Evolutionary conservation across 768 basidiomycete genomes (phyloP).

Genomic region (Rhodocollybia butyracea): DNA sequence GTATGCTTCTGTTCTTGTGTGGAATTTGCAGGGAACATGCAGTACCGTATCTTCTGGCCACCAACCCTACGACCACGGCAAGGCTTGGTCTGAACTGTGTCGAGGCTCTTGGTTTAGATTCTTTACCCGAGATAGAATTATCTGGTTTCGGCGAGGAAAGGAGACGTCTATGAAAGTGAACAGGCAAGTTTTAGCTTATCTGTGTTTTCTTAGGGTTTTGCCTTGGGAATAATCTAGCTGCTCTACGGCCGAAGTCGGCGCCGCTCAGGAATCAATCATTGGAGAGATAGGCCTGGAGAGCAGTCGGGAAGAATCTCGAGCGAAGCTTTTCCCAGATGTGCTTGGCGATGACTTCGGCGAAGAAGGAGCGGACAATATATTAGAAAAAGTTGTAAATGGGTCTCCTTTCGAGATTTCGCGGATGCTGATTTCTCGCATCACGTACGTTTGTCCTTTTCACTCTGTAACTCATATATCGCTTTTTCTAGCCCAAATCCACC

Average conservation of each 20-base stretch:
- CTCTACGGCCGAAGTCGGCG: conserved; percentile 52
- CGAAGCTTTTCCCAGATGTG: conserved; percentile 11
- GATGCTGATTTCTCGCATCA: conserved; percentile 97
- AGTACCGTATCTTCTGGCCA: conserved; percentile 96
- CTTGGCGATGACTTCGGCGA: conserved; percentile 24
- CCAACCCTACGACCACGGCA: conserved; percentile 97
- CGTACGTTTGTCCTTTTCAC: conserved; percentile 41
- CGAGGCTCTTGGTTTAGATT: conserved; percentile 83
- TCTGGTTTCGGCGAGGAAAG: conserved; percentile 89
- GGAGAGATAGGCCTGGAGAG: conserved; percentile 65
- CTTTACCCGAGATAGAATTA: conserved; percentile 75
- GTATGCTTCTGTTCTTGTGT: conserved; percentile 53
- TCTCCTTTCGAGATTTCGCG: conserved; percentile 83
- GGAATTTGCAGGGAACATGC: too few species aligned
- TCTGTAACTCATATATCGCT: not conserved
- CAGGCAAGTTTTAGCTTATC: conserved; percentile 37
- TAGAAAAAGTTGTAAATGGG: not conserved
- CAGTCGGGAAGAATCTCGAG: conserved; percentile 55
- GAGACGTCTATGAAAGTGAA: conserved; percentile 88
- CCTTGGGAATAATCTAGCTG: not conserved
- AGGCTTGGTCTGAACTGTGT: conserved; percentile 96
- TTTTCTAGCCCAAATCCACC: conserved; percentile 83
- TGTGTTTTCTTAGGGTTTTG: too few species aligned
- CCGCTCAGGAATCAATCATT: conserved; percentile 67
- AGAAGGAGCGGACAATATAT: not conserved